A percentile compares a stretch with the other conserved stretches of the same genome.
These are phyloP conservation scores for Brassica balearica DNA, from an alignment of 441 rosid genomes.

Conservation along the genomic window DNA sequence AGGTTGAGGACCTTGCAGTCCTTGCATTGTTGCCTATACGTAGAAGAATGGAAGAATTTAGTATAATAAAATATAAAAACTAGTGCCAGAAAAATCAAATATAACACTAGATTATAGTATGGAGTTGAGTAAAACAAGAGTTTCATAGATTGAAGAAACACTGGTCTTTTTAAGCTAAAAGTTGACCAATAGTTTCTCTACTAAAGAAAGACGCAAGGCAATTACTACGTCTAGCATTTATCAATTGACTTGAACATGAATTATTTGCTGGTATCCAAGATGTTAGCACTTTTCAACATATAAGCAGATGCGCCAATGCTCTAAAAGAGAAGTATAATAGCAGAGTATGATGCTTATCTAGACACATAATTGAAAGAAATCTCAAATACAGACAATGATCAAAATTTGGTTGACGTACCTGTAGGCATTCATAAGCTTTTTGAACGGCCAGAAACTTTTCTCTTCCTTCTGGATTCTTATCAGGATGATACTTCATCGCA, in stretches of 20 bases:
- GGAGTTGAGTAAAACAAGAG: conserved; percentile 24
- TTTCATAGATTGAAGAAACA: conserved; percentile 26
- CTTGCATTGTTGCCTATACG: conserved; percentile 99
- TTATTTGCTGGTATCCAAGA: conserved; percentile 12
- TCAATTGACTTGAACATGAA: conserved; percentile 29
- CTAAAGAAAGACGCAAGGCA: conserved; percentile 13
- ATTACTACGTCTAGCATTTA: conserved; percentile 27
- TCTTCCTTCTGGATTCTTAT: conserved; percentile 99
- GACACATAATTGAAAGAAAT: conserved; percentile 6
- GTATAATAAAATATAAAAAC: background rate
- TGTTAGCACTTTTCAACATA: conserved; percentile 18
- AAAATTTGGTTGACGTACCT: conserved; percentile 58
- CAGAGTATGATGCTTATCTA: background rate
- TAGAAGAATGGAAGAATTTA: conserved; percentile 28
- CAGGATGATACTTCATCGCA: conserved; percentile 99
- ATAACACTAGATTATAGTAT: conserved; percentile 15
- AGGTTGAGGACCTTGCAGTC: conserved; percentile 99
- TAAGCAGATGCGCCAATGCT: conserved; percentile 24
- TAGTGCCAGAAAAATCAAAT: background rate
- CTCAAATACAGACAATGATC: conserved; percentile 24
- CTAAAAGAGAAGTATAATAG: conserved; percentile 12
- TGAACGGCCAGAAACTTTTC: conserved; percentile 99
- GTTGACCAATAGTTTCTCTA: conserved; percentile 11
- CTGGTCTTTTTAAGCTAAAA: conserved; percentile 14
- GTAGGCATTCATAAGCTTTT: conserved; percentile 98